Base-by-base conservation (phyloP, 179 eudicot genomes). In the Beta macrorhiza region DNA sequence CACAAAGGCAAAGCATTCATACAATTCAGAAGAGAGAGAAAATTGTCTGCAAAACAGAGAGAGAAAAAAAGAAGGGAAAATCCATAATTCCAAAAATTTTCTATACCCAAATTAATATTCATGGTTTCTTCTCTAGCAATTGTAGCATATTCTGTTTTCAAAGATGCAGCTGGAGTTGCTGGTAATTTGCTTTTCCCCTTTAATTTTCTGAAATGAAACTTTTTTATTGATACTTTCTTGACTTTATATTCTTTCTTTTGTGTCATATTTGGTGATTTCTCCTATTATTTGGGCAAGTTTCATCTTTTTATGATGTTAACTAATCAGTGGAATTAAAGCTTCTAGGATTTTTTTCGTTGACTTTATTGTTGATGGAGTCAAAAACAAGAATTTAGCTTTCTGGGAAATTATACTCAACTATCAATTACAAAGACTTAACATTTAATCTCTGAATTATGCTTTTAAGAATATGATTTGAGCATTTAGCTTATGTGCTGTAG, bases 141-240 rank as follows among this genome's bases (percentile, higher is more conserved):
- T 67, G 80, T 67, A 16, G 79, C 86, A 68, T 87, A 78, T 82
- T 73, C 91, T 73, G 22, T 89, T 77, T 79, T 79, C 77, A 92
- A 91, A 72, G 85, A 86, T 81, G 88, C 90, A 75, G 93, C 94
- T 85, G 98, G 98, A 63, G 81, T 91, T 87, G 90, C 94, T 62
- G 98, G 98, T 93, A 86, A 72, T 59, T 58, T 22, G 56, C 76
- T 64, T 72, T 16, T 42, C 61, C 67, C 58, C 75, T 42, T 76
- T 56, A 20, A n/a, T 22, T 62, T 13, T 61, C n/a, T 74, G 20
- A 7, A 14, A 19, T 65, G 6, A 6, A 4, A 25, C 7, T 61
- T 51, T 76, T 0, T 76, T 0, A 7, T 12, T 52, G 7, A 62
- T 1, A 42, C 14, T 52, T 13, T 12, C 14, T 77, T 25, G 61